Conservation (phyloP, 1,284 basidiomycete genomes). For the Butyriboletus regius region DNA sequence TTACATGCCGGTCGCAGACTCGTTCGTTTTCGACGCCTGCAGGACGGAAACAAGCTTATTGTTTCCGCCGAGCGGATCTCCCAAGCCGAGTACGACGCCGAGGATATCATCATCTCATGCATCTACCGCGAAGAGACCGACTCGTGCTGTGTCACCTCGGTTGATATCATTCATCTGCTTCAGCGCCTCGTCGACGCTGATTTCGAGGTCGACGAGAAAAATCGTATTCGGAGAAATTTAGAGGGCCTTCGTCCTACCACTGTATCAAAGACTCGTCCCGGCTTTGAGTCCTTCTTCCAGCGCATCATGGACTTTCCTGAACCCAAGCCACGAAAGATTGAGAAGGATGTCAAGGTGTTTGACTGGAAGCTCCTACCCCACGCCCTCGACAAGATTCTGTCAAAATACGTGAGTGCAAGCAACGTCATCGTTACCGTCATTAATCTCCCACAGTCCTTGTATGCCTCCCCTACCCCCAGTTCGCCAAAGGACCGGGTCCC, state of each 20-base stretch:
- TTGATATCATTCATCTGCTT: conserved; percentile 89
- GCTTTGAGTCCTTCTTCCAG: conserved; percentile 81
- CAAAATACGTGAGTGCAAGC: conserved; percentile 75
- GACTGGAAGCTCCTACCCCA: conserved; percentile 78
- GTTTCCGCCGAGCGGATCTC: conserved; percentile 57
- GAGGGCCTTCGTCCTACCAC: conserved; percentile 89
- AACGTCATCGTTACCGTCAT: not conserved
- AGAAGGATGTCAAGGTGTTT: conserved; percentile 97
- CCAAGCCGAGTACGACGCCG: conserved; percentile 51
- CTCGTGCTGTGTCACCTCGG: conserved; percentile 83
- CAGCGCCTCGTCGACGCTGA: conserved; percentile 78
- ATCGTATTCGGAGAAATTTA: conserved; percentile 86
- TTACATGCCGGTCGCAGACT: conserved; percentile 56
- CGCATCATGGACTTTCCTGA: conserved; percentile 91
- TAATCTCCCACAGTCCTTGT: conserved; percentile 38
- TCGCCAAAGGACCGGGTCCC: conserved; percentile 5
- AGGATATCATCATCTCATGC: conserved; percentile 73
- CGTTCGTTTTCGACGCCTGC: conserved; percentile 60
- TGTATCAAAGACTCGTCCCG: conserved; percentile 77
- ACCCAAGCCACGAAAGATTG: conserved; percentile 91
- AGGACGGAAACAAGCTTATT: conserved; percentile 54
- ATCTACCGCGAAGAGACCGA: conserved; percentile 78
- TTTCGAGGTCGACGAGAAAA: conserved; percentile 93
- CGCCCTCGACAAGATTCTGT: conserved; percentile 85
- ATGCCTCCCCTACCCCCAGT: conserved; percentile 23